Evolutionary conservation across 2,329 filamentous ascomycete genomes (phyloP).

Genomic region (Chrysoporthe austroafricana): DNA sequence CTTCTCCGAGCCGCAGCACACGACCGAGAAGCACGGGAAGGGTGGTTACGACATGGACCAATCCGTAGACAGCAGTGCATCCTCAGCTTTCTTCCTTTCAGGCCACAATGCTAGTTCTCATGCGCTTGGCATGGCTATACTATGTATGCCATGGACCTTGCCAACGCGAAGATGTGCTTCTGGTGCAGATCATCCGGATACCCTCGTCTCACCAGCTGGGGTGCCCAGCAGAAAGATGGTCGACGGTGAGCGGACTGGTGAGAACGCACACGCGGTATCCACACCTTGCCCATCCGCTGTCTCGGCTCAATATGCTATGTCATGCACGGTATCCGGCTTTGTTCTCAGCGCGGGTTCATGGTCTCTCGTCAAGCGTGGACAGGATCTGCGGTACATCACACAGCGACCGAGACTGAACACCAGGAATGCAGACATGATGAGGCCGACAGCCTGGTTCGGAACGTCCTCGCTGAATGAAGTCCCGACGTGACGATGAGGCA

Average conservation of each 20-base stretch:
- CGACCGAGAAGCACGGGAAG: not conserved
- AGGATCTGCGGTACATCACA: conserved; percentile 31
- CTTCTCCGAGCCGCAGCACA: not conserved
- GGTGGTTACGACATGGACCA: not conserved
- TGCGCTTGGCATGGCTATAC: no score
- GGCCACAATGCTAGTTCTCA: no score
- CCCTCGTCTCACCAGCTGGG: not conserved
- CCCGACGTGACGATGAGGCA: not conserved
- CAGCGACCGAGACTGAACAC: conserved; percentile 9
- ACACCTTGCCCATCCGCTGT: not conserved
- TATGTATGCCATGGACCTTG: no score
- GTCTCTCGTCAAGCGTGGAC: conserved; percentile 19
- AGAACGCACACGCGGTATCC: not conserved
- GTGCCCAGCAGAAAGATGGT: not conserved
- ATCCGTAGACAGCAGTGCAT: not conserved
- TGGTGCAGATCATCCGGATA: not conserved
- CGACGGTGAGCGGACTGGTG: not conserved
- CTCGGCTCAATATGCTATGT: not conserved
- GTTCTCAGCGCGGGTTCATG: conserved; percentile 15
- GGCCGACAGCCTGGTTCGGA: not conserved
- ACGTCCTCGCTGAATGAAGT: not conserved
- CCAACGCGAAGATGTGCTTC: not conserved
- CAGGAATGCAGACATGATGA: not conserved
- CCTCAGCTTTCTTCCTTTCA: no score
- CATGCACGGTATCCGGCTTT: not conserved